phyloP scores from a whole-genome alignment of 202 grass and related monocot species.

The Zoysia matrella region DNA sequence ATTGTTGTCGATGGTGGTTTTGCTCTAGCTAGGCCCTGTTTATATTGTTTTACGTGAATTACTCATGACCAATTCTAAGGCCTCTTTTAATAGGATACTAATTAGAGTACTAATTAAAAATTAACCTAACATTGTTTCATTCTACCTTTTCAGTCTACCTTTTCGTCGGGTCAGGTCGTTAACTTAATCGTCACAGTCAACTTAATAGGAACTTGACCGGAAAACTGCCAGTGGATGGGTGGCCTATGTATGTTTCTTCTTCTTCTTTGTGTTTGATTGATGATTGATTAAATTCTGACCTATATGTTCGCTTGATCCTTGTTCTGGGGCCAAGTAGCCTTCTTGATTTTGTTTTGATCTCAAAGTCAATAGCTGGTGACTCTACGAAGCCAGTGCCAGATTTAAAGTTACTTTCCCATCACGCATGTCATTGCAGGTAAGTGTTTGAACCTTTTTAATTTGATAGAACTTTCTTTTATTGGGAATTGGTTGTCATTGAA shows the following conservation, averaged over 20 bases:
- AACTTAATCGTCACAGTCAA: conserved; percentile 10
- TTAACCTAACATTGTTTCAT: conserved; percentile 33
- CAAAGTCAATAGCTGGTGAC: conserved; percentile 57
- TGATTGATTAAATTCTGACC: conserved; percentile 35
- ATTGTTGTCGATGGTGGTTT: no score
- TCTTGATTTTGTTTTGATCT: conserved; percentile 92
- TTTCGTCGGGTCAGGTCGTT: neutral
- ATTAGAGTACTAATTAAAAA: neutral
- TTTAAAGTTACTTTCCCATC: conserved; percentile 63
- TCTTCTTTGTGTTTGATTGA: neutral
- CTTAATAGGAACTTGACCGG: neutral
- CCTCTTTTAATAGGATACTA: neutral
- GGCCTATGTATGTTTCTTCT: neutral
- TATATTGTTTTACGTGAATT: neutral
- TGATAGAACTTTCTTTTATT: conserved; percentile 17
- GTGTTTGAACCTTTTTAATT: conserved; percentile 44
- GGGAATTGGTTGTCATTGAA: conserved; percentile 24
- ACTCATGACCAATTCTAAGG: neutral
- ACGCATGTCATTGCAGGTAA: conserved; percentile 92
- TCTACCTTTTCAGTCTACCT: conserved; percentile 52
- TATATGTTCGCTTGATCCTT: conserved; percentile 24
- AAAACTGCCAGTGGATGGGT: conserved; percentile 10
- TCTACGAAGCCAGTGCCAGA: conserved; percentile 48
- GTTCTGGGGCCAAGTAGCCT: conserved; percentile 66
- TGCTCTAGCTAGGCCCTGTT: neutral